Evolutionary conservation across 2,329 filamentous ascomycete species (phyloP).

Genomic region (Gnomoniopsis smithogilvyi): DNA sequence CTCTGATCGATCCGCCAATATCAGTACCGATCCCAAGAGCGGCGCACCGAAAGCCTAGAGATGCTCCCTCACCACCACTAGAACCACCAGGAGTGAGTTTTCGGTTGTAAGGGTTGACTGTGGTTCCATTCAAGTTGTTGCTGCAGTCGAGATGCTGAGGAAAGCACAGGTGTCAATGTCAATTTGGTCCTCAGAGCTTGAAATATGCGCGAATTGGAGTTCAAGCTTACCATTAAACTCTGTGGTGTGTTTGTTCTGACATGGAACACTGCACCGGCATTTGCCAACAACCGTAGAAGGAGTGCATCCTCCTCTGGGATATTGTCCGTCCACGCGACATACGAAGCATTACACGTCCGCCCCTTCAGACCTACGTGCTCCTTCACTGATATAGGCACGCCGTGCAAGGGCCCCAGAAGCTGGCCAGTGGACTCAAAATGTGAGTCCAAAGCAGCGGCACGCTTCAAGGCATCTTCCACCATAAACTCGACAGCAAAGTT

Average conservation of each 20-base stretch:
- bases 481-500: constrained; percentile 1
- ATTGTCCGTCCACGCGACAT: not conserved
- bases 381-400: not conserved
- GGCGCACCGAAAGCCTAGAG: not conserved
- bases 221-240: not conserved
- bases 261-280: not conserved
- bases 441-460: not conserved
- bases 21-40: constrained; percentile 36
- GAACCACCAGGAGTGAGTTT: not conserved
- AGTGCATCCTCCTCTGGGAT: not conserved
- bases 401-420: not conserved
- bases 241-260: not conserved
- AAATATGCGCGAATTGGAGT: not conserved
- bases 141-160: not conserved
- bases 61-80: not conserved
- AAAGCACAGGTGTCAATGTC: not conserved
- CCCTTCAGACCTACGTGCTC: not conserved
- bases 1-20: constrained; percentile 43
- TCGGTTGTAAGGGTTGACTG: not conserved
- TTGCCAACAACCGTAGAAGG: not conserved
- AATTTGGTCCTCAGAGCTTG: not conserved
- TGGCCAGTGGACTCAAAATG: not conserved
- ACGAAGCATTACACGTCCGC: not conserved
- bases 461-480: not conserved
- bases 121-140: not conserved